Evolutionary conservation across 805 yeast genomes (phyloP).

Genomic region (Metschnikowia picachoensis): DNA sequence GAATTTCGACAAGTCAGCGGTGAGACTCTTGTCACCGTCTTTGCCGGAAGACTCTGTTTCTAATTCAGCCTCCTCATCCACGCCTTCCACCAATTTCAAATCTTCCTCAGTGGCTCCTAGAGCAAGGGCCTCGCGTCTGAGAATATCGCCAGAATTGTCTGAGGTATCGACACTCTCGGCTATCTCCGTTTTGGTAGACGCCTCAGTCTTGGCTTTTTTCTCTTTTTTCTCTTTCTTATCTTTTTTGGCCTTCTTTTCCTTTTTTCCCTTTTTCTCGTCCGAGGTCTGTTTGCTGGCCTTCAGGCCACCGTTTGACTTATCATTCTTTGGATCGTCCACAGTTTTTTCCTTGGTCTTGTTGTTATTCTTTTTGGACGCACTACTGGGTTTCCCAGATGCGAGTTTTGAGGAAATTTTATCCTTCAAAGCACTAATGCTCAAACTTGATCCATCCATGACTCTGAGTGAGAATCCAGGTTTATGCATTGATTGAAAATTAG

Average conservation of each 20-base stretch:
- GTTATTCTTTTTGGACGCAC: not conserved
- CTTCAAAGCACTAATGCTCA: constrained; percentile 55
- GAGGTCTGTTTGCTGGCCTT: not conserved
- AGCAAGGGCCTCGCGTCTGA: constrained; percentile 71
- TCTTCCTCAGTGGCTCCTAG: constrained; percentile 89
- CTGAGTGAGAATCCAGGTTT: no score
- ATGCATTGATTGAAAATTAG: not conserved
- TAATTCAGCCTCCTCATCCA: constrained; percentile 49
- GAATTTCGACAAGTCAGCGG: constrained; percentile 54
- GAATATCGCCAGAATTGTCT: constrained; percentile 25
- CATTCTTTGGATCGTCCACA: not conserved
- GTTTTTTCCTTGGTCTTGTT: not conserved
- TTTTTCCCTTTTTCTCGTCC: not conserved
- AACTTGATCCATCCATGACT: constrained; percentile 42
- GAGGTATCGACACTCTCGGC: not conserved
- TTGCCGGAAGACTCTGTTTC: constrained; percentile 44
- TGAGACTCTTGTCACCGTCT: constrained; percentile 40
- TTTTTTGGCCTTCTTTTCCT: not conserved
- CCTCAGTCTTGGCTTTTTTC: constrained; percentile 18
- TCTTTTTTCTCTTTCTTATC: not conserved
- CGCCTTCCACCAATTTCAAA: constrained; percentile 54
- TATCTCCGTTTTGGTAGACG: constrained; percentile 8
- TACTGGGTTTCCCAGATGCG: constrained; percentile 1
- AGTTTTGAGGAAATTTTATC: constrained; percentile 60
- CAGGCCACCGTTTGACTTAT: not conserved